Conservation (phyloP, 176 grass and related monocot genomes). For the Elaeis guineensis region DNA sequence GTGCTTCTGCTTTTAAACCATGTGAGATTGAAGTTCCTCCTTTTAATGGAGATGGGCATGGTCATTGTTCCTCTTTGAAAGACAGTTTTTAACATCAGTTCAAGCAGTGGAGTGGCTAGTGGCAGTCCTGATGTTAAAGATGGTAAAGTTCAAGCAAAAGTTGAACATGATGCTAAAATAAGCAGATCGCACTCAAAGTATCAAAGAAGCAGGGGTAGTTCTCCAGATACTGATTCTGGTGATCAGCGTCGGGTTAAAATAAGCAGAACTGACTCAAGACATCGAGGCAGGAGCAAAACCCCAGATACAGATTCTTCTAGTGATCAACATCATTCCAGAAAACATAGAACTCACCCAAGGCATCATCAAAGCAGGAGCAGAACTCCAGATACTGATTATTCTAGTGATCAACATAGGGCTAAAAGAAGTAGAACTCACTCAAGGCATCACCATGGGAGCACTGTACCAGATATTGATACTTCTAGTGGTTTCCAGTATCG, state of each 20-base stretch:
- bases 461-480: constrained; percentile 36
- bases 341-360: constrained; percentile 41
- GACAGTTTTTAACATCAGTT: background rate
- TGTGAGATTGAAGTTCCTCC: background rate
- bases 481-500: constrained; percentile 34
- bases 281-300: constrained; percentile 11
- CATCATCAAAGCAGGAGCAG: constrained; percentile 36
- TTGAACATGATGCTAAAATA: constrained; percentile 11
- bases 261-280: constrained; percentile 12
- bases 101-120: background rate
- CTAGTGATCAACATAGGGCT: constrained; percentile 25
- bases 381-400: constrained; percentile 35
- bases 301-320: constrained; percentile 48
- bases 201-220: constrained; percentile 13
- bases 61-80: background rate
- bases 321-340: constrained; percentile 29
- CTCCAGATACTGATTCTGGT: constrained; percentile 42
- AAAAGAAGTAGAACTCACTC: constrained; percentile 32
- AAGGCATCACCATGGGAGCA: constrained; percentile 26
- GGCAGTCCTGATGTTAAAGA: constrained; percentile 15
- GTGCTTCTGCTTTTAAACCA: constrained; percentile 8
- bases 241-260: constrained; percentile 24
- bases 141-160: constrained; percentile 18
- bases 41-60: background rate
- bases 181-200: constrained; percentile 8